A percentile compares a stretch with the other conserved stretches of the same genome.
These are phyloP conservation scores for Tricholoma terreum DNA, from an alignment of 768 basidiomycete genomes.

Conservation along the genomic window DNA sequence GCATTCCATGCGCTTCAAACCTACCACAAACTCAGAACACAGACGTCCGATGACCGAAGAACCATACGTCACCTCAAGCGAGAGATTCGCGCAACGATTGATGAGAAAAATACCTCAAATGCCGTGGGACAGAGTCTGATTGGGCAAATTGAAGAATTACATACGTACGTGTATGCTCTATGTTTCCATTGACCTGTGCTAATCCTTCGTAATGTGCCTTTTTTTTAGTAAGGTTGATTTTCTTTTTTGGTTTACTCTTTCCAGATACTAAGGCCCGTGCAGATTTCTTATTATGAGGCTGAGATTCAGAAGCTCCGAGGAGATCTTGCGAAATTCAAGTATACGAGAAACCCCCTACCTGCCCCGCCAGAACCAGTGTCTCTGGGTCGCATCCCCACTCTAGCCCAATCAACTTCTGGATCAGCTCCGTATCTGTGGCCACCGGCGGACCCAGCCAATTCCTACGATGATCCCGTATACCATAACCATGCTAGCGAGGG, in stretches of 20 bases:
- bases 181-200: background rate
- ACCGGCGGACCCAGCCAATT: background rate
- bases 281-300: slow-evolving; percentile 27
- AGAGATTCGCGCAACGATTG: slow-evolving; percentile 26
- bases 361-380: slow-evolving; percentile 53
- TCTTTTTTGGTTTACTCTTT: background rate
- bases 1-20: slow-evolving; percentile 35
- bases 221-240: slow-evolving; percentile 16
- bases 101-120: slow-evolving; percentile 29
- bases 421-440: slow-evolving; percentile 1
- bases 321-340: slow-evolving; percentile 26
- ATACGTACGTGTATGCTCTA: slow-evolving; percentile 22
- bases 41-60: slow-evolving; percentile 26
- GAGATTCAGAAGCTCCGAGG: slow-evolving; percentile 36
- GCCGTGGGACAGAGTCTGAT: slow-evolving; percentile 36
- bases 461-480: background rate
- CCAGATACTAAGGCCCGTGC: background rate
- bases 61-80: slow-evolving; percentile 30
- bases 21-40: slow-evolving; percentile 36
- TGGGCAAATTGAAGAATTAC: slow-evolving; percentile 29
- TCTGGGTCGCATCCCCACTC: slow-evolving; percentile 40
- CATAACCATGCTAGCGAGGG: background rate
- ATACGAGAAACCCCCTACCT: slow-evolving; percentile 49
- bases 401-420: slow-evolving; percentile 28
- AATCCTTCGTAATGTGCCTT: background rate